Conservation (phyloP, 2,329 filamentous ascomycete species). For the Fusarium sp. region DNA sequence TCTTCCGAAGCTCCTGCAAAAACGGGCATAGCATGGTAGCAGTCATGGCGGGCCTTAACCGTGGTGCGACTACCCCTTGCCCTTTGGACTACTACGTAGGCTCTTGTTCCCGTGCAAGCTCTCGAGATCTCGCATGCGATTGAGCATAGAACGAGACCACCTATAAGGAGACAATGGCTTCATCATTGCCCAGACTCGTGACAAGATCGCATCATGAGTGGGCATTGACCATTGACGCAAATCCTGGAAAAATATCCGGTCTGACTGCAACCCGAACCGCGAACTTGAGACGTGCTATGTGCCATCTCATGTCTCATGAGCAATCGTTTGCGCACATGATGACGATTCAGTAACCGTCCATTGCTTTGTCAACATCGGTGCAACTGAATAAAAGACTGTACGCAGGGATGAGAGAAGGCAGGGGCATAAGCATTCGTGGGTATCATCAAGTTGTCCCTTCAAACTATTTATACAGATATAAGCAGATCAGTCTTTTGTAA, state of each 20-base stretch:
- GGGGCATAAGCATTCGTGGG: constrained; percentile 41
- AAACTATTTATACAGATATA: constrained; percentile 46
- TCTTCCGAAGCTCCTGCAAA: constrained; percentile 15
- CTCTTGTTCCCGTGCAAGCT: background rate
- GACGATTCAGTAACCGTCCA: background rate
- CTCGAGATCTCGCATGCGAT: background rate
- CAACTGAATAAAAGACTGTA: background rate
- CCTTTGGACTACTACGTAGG: background rate
- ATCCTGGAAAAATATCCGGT: background rate
- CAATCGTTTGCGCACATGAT: background rate
- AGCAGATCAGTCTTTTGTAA: background rate
- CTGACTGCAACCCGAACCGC: background rate
- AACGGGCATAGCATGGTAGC: constrained; percentile 8
- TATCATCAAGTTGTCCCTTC: constrained; percentile 48
- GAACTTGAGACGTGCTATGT: background rate
- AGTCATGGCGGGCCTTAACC: background rate
- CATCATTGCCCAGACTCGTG: background rate
- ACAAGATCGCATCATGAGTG: background rate
- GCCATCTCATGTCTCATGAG: background rate
- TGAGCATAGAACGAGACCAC: background rate
- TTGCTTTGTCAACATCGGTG: background rate
- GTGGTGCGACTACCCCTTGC: constrained; percentile 1
- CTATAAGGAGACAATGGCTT: background rate
- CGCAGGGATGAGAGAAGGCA: background rate
- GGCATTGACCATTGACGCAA: no score